phyloP scores from a whole-genome alignment of 2,329 filamentous ascomycete genomes.

The Pseudohalonectria lignicola region DNA sequence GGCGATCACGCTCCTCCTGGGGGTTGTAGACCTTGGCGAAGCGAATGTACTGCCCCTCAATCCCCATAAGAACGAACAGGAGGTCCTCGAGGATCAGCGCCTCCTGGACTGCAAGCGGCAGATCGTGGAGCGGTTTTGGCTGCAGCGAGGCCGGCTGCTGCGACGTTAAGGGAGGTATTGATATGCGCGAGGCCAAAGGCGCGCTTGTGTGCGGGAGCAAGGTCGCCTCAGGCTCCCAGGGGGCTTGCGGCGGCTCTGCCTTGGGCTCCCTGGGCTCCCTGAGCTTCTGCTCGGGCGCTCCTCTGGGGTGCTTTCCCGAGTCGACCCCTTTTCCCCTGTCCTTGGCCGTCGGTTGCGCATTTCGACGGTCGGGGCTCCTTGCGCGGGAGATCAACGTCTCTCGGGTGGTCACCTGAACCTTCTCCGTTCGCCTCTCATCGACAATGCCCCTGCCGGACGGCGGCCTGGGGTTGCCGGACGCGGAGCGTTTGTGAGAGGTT shows the following conservation, averaged over 20 bases:
- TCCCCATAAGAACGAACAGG: constrained; percentile 94
- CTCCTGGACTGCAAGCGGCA: constrained; percentile 77
- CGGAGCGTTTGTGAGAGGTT: constrained; percentile 42
- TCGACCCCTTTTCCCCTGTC: constrained; percentile 24
- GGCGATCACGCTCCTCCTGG: constrained; percentile 70
- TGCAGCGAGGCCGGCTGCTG: constrained; percentile 59
- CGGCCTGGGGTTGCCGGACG: constrained; percentile 45
- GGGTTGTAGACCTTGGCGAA: constrained; percentile 78
- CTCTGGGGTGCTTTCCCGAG: constrained; percentile 17
- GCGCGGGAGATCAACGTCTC: constrained; percentile 51
- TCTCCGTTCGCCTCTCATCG: constrained; percentile 47
- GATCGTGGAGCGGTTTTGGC: constrained; percentile 54
- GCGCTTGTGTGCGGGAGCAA: constrained; percentile 56
- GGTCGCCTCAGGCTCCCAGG: constrained; percentile 73
- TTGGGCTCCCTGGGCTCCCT: constrained; percentile 31
- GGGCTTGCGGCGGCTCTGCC: constrained; percentile 19
- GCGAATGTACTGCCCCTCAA: constrained; percentile 93
- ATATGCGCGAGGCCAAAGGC: constrained; percentile 55
- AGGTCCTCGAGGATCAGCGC: constrained; percentile 80
- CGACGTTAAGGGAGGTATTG: constrained; percentile 57
- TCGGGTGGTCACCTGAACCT: constrained; percentile 39
- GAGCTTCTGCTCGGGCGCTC: constrained; percentile 25
- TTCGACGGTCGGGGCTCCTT: constrained; percentile 43
- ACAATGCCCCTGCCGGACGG: constrained; percentile 31
- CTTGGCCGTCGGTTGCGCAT: constrained; percentile 18